Evolutionary conservation across 2,329 filamentous ascomycete species (phyloP), one percentile per base, ranked within the genome.

Genomic region (Pseudogymnoascus sp.): DNA sequence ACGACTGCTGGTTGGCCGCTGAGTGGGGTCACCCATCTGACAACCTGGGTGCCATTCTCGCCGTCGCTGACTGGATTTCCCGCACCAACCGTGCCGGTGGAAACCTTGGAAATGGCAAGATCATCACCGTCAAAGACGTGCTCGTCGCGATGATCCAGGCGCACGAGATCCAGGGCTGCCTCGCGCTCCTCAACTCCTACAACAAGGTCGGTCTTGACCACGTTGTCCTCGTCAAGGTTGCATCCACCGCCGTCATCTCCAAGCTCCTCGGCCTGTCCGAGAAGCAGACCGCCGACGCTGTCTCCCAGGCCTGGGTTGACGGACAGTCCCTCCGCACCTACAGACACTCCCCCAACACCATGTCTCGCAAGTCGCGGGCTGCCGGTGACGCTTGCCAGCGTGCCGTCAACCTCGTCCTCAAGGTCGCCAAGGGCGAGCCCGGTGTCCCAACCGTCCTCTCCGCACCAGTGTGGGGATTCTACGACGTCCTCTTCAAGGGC

Each of bases 21-120:
- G 95, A 99, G 81, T 99, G 95, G 95, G 95, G 95, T 64, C 95
- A 99, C 78, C 95, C 95, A 66, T 97, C 93, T 4, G 95, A 99
- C 82, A 99, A 99, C 82, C 78, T 99, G 70, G 95, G 95, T 67
- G 95, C 93, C 72, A 99, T 99, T 75, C 86, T 99, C 66, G 91
- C 93, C 55, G 93, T 97, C 61, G 91, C 95, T 65, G 95, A 99
- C 82, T 99, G 95, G 95, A 86, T 96, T 73, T 96, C 93, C 70
- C 89, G 95, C 71, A 97, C 93, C 74, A 88, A 89, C 79, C 87
- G 86, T 78, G 83, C 84, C 61, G 84, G 84, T 63, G 83, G 83
- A 67, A 96, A 95, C 79, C 84, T 93, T 69, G 91, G 91, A 61
- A 90, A 90, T 65, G 92, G 91, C 71, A 96, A 91, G 82, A 86